Conservation (phyloP, 768 basidiomycete genomes). For the Pleurotus giganteus region DNA sequence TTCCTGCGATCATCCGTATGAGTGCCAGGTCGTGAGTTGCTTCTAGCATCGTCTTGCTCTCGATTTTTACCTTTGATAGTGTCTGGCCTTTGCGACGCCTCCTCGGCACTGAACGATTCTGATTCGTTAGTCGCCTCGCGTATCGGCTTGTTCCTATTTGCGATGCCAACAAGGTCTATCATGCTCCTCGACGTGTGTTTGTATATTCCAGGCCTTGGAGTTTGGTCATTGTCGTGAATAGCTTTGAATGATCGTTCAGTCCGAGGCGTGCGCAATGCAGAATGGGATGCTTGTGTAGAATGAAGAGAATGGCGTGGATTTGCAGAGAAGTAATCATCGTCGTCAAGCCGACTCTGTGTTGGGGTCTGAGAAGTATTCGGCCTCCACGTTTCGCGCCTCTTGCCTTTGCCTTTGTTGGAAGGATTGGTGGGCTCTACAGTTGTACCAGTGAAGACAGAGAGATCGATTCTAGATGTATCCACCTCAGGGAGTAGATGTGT, state of each 20-base stretch:
- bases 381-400: constrained; percentile 14
- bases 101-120: background rate
- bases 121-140: constrained; percentile 19
- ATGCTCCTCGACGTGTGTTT: constrained; percentile 64
- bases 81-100: background rate
- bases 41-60: constrained; percentile 1
- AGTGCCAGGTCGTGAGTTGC: constrained; percentile 10
- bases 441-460: constrained; percentile 27
- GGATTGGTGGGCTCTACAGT: background rate
- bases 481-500: constrained; percentile 22
- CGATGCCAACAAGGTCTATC: constrained; percentile 46
- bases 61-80: constrained; percentile 4
- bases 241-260: constrained; percentile 5
- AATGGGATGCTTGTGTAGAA: background rate
- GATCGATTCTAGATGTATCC: constrained; percentile 29
- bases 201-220: constrained; percentile 44
- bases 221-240: constrained; percentile 8
- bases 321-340: constrained; percentile 13
- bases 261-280: constrained; percentile 13
- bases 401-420: constrained; percentile 25
- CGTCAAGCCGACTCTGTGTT: background rate
- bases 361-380: background rate
- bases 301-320: constrained; percentile 16
- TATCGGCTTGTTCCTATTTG: constrained; percentile 28
- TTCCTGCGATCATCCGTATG: constrained; percentile 28